Percentiles rank a stretch among this genome's conserved stretches.
Evolutionary conservation across 2,329 filamentous ascomycete genomes (phyloP).

Genomic region (Biscogniauxia mediterranea): DNA sequence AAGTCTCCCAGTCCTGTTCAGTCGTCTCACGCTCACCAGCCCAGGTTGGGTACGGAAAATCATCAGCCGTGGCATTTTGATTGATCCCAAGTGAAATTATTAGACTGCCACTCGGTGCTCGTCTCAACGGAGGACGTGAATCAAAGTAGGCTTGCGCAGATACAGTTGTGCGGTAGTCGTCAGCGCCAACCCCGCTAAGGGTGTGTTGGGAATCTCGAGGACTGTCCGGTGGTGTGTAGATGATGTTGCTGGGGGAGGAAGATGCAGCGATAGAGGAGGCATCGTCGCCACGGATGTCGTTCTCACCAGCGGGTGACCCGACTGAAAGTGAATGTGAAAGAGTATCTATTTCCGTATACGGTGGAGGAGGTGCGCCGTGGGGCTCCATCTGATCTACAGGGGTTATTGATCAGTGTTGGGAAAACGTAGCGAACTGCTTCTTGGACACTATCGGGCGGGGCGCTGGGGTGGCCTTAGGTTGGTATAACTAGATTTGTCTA

Average conservation of each 20-base stretch:
- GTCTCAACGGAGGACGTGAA: conserved; percentile 37
- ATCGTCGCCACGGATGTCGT: conserved; percentile 32
- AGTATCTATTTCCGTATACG: conserved; percentile 58
- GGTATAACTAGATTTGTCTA: not conserved
- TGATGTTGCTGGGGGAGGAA: conserved; percentile 43
- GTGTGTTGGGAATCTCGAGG: conserved; percentile 37
- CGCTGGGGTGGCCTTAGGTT: too few species aligned
- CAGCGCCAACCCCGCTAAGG: conserved; percentile 24
- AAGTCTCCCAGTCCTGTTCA: conserved; percentile 57
- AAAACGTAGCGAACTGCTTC: too few species aligned
- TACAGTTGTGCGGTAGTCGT: conserved; percentile 28
- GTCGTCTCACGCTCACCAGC: conserved; percentile 45
- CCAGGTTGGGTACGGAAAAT: conserved; percentile 43
- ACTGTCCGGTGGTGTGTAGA: conserved; percentile 53
- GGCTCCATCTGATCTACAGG: conserved; percentile 26
- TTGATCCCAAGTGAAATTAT: conserved; percentile 37
- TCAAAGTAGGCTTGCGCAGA: conserved; percentile 48
- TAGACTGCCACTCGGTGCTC: conserved; percentile 14
- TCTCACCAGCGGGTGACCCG: conserved; percentile 27
- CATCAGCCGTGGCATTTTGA: conserved; percentile 37
- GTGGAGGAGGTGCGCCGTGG: conserved; percentile 48
- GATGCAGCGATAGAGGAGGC: conserved; percentile 39
- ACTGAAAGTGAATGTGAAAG: conserved; percentile 46
- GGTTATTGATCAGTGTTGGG: not conserved
- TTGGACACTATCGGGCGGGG: not conserved